Evolutionary conservation across 148 eudicot species (phyloP).

Genomic region (Mesembryanthemum crystallinum): DNA sequence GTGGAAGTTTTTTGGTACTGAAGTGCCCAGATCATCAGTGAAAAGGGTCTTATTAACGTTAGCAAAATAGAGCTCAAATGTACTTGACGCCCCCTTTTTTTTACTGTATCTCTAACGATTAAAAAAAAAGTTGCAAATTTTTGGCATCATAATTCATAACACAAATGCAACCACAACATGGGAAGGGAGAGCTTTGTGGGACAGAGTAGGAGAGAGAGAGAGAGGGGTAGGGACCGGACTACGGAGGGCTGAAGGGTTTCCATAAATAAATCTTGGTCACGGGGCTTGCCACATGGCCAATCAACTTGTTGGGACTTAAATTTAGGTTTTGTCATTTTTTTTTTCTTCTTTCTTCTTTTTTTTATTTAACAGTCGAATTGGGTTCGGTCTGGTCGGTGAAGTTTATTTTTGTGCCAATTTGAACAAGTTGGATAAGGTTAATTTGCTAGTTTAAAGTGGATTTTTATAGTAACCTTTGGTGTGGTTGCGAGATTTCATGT

Average conservation of each 20-base stretch:
- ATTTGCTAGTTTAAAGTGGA: no score
- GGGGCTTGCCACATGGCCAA: not conserved
- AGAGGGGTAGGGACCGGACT: no score
- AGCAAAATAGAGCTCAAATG: conserved; percentile 7
- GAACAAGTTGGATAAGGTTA: no score
- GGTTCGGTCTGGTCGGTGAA: no score
- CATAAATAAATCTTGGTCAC: conserved; percentile 1
- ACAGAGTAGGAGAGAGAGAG: not conserved
- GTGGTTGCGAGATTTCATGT: no score
- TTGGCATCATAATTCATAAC: conserved; percentile 5
- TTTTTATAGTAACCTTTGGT: no score
- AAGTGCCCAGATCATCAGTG: conserved; percentile 21
- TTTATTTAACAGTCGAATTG: no score
- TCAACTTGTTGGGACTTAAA: no score
- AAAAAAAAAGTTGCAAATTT: not conserved
- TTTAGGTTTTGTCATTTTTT: no score
- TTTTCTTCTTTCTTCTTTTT: no score
- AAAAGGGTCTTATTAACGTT: conserved; percentile 15
- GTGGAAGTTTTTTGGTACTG: not conserved
- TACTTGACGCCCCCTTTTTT: not conserved
- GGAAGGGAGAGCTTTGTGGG: not conserved
- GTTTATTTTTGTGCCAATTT: no score
- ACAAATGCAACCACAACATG: not conserved
- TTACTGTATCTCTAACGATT: not conserved
- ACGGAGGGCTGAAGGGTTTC: no score